Evolutionary conservation across 2,329 filamentous ascomycete species (phyloP).

Genomic region (Ascochyta fabae): DNA sequence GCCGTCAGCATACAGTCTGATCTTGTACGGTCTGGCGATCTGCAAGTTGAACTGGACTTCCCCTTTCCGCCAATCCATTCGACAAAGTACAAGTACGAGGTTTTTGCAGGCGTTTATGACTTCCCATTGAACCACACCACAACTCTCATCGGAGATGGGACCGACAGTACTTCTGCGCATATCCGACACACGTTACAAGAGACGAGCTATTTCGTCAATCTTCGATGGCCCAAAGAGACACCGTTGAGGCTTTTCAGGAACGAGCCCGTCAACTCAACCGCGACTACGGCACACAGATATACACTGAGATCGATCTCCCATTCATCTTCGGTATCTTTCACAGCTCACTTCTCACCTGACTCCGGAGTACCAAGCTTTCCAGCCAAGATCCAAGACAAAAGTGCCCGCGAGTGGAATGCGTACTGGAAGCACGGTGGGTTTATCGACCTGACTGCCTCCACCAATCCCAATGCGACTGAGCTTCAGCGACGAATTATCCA

Average conservation of each 20-base stretch:
- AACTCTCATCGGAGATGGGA: conserved; percentile 32
- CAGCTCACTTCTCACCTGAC: conserved; percentile 33
- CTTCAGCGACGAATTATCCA: conserved; percentile 59
- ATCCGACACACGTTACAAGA: conserved; percentile 54
- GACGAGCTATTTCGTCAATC: conserved; percentile 51
- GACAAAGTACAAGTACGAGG: conserved; percentile 41
- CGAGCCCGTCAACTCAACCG: conserved; percentile 52
- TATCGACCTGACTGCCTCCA: conserved; percentile 55
- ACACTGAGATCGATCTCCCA: conserved; percentile 14
- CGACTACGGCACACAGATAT: conserved; percentile 44
- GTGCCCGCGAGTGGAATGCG: conserved; percentile 52
- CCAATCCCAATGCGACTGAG: conserved; percentile 53
- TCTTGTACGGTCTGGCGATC: conserved; percentile 46
- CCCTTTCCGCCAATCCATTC: conserved; percentile 53
- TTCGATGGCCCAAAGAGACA: conserved; percentile 49
- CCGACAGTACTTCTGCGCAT: conserved; percentile 44
- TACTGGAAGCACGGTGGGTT: conserved; percentile 60
- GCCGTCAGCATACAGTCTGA: conserved; percentile 54
- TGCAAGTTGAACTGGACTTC: conserved; percentile 60
- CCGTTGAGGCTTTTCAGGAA: conserved; percentile 43
- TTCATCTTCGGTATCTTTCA: conserved; percentile 24
- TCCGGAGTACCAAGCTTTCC: conserved; percentile 31
- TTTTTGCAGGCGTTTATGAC: conserved; percentile 60
- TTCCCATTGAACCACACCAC: conserved; percentile 55
- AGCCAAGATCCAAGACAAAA: conserved; percentile 37